Evolutionary conservation across 176 grass and related monocot genomes (phyloP).

Genomic region (Cenchrus purpureus): DNA sequence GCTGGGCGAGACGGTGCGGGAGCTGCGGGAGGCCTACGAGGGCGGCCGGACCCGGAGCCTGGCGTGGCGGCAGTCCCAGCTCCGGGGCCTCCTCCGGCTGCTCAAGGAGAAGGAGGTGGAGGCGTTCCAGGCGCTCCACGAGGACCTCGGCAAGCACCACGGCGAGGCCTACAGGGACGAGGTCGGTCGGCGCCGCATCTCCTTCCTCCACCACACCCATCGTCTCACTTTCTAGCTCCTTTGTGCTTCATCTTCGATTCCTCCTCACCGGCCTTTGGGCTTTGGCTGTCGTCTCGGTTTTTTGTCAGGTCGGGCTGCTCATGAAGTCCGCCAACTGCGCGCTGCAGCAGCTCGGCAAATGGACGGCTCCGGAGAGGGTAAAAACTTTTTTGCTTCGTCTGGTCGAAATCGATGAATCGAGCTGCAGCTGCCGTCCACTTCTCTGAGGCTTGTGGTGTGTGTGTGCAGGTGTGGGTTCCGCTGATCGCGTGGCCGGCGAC

Average conservation of each 20-base stretch:
- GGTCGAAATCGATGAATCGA: not conserved
- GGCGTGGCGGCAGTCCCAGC: constrained; percentile 75
- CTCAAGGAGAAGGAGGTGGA: constrained; percentile 65
- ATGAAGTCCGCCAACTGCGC: constrained; percentile 66
- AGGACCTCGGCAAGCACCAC: constrained; percentile 84
- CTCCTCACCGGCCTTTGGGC: too few relatives aligned
- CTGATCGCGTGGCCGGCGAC: constrained; percentile 61
- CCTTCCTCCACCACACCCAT: too few relatives aligned
- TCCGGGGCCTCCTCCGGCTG: constrained; percentile 59
- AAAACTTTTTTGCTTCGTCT: not conserved
- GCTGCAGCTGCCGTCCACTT: not conserved
- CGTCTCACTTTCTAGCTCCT: too few relatives aligned
- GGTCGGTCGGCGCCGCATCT: constrained; percentile 18
- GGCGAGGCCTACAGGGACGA: constrained; percentile 91
- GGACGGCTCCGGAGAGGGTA: constrained; percentile 74
- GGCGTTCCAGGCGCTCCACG: constrained; percentile 64
- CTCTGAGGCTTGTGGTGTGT: not conserved
- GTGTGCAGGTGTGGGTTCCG: constrained; percentile 61
- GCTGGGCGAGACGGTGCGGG: constrained; percentile 40
- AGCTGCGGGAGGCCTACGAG: constrained; percentile 58
- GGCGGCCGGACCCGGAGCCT: constrained; percentile 67
- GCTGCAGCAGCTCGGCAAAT: constrained; percentile 58
- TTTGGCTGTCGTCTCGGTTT: not conserved
- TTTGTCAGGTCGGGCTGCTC: constrained; percentile 64
- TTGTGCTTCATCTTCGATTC: too few relatives aligned